Evolutionary conservation across 495 filamentous ascomycete genomes (phyloP), one percentile per base, ranked within the genome.

Genomic region (Clohesyomyces aquaticus): DNA sequence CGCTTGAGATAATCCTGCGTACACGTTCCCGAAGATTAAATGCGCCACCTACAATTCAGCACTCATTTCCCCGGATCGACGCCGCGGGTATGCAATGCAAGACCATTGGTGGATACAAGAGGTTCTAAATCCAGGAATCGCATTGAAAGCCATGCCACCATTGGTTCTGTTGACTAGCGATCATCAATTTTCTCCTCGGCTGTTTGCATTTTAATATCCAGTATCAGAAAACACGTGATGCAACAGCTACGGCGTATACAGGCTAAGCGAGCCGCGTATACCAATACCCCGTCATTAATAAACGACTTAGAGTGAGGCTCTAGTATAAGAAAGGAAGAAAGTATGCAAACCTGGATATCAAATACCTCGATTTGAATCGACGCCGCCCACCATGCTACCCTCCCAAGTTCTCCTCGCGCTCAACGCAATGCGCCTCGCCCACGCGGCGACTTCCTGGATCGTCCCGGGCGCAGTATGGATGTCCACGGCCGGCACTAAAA

Each of bases 381-480:
- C 32, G 6, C 6, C 14, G 6, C 6, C 14, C 32, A 38, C 32
- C 32, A 38, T 38, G 32, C 14, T 38, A 14, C 32, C 14, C 6
- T 38, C 32, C 14, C 32, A 38, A 38, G 6, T 38, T 38, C 32
- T 38, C 14, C 32, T 52, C 26, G 57, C 21, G 29, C 16, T 52
- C 19, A 45, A 19, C 25, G 49, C 21, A 8, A 2, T 28, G 19
- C n/a, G 4, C 11, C n/a, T 46, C 2, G 59, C 32, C 22, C 3
- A 1, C 6, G 64, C 69, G 10, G 64, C 64, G 29, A 61, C 48
- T 25, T 67, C 64, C 2, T 66, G 69, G 65, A 71, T 69, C 32
- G 56, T 72, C 45, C 73, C 75, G 4, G 76, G 76, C 21, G 67
- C 76, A n/a, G 69, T 68, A 18, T 78, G 76, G 76, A 71, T 70